Percentiles rank a stretch among this genome's conserved stretches.
Evolutionary conservation across 1,139 yeast species (phyloP).

Genomic region (Nematodospora anomalae): DNA sequence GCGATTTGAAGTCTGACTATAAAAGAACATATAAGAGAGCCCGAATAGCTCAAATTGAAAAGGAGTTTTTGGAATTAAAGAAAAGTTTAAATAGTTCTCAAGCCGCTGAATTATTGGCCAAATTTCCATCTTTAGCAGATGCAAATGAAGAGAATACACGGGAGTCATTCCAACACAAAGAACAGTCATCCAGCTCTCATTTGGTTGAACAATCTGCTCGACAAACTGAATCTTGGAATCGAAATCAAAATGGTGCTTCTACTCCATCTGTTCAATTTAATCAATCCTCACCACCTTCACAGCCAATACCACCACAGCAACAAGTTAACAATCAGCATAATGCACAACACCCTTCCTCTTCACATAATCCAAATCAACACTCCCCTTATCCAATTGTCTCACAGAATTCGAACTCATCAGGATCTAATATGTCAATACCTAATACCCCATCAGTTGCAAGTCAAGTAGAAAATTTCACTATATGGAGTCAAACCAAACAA

Average conservation of each 20-base stretch:
- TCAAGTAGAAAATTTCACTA: slow-evolving; percentile 7
- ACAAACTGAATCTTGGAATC: not conserved
- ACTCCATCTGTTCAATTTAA: not conserved
- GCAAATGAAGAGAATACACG: not conserved
- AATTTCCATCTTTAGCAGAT: slow-evolving; percentile 29
- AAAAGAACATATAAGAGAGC: slow-evolving; percentile 89
- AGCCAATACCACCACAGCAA: slow-evolving; percentile 6
- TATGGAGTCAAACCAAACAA: not conserved
- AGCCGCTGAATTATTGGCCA: slow-evolving; percentile 45
- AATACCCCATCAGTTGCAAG: slow-evolving; percentile 34
- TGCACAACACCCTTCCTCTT: not conserved
- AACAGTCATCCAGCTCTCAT: not conserved
- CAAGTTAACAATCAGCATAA: slow-evolving; percentile 7
- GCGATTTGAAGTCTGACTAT: slow-evolving; percentile 76
- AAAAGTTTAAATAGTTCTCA: slow-evolving; percentile 53
- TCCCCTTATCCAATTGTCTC: slow-evolving; percentile 5
- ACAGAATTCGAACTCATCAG: slow-evolving; percentile 19
- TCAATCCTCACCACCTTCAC: not conserved
- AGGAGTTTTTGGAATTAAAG: slow-evolving; percentile 69
- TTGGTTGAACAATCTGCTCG: not conserved
- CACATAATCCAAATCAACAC: not conserved
- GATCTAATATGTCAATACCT: slow-evolving; percentile 28
- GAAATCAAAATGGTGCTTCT: not conserved
- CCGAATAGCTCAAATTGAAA: slow-evolving; percentile 79
- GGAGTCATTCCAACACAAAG: not conserved